Conservation (phyloP, 306 rosid species). For the Mimosa pudica region DNA sequence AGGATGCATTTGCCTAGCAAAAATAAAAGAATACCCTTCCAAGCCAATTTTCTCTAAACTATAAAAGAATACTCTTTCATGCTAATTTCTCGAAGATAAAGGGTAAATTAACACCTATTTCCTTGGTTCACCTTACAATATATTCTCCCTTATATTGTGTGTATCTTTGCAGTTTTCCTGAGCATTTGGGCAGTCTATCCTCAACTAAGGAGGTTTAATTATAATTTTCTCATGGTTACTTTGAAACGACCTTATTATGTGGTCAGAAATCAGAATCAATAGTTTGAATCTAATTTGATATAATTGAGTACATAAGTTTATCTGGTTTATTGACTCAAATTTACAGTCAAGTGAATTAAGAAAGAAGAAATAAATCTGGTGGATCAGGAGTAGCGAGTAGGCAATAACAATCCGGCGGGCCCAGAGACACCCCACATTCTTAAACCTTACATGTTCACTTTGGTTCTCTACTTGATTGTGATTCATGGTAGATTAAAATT, state of each 20-base stretch:
- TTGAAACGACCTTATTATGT: slow-evolving; percentile 19
- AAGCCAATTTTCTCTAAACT: not conserved
- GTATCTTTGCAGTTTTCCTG: slow-evolving; percentile 51
- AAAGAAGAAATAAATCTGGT: slow-evolving; percentile 56
- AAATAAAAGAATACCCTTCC: not conserved
- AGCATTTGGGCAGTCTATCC: slow-evolving; percentile 96
- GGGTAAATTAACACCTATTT: not conserved
- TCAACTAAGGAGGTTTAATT: slow-evolving; percentile 65
- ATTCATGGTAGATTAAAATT: not conserved
- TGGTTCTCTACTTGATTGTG: not conserved
- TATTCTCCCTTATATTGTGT: not conserved
- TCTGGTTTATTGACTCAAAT: slow-evolving; percentile 44
- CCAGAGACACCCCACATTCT: not conserved
- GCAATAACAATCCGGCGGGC: not conserved
- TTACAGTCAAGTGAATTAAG: slow-evolving; percentile 56
- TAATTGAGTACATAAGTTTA: not conserved
- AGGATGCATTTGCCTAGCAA: too few species aligned
- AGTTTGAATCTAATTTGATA: slow-evolving; percentile 5
- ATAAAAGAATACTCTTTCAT: not conserved
- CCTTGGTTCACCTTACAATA: slow-evolving; percentile 17
- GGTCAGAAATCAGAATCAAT: not conserved
- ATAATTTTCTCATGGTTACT: slow-evolving; percentile 21
- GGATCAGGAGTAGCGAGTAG: not conserved
- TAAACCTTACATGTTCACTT: not conserved
- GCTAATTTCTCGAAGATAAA: not conserved